A percentile compares a stretch with the other conserved stretches of the same genome.
These are phyloP conservation scores for Corinectria fuckeliana DNA, from an alignment of 2,329 filamentous ascomycete genomes.

Conservation along the genomic window DNA sequence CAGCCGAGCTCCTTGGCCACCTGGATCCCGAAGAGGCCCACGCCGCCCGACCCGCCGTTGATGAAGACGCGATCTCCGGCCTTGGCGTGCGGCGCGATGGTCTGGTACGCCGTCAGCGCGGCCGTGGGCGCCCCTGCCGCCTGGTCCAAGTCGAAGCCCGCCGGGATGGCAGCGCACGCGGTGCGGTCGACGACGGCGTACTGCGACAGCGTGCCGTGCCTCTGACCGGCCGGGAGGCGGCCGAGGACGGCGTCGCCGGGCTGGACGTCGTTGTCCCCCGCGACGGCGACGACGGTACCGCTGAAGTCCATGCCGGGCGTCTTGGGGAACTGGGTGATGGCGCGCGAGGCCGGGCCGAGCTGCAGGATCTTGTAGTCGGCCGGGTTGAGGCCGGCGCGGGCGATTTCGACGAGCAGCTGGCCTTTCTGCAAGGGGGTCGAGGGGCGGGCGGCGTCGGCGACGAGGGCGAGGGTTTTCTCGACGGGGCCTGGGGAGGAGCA, in stretches of 20 bases:
- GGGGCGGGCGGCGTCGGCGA: conserved; percentile 26
- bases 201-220: conserved; percentile 52
- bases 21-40: conserved; percentile 67
- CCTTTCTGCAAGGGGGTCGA: conserved; percentile 30
- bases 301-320: conserved; percentile 58
- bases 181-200: conserved; percentile 46
- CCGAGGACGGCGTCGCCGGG: conserved; percentile 54
- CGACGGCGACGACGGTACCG: conserved; percentile 52
- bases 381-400: conserved; percentile 53
- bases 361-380: conserved; percentile 58
- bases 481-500: conserved; percentile 35
- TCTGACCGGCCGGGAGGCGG: conserved; percentile 35
- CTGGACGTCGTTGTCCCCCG: conserved; percentile 38
- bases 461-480: conserved; percentile 32
- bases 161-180: conserved; percentile 47
- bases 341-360: conserved; percentile 46
- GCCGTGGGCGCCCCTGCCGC: conserved; percentile 53
- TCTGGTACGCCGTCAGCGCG: conserved; percentile 56
- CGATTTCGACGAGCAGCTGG: conserved; percentile 52
- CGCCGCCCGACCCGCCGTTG: conserved; percentile 70
- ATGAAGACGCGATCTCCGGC: conserved; percentile 66
- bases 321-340: conserved; percentile 45
- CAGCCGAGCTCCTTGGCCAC: conserved; percentile 68
- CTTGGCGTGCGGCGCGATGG: conserved; percentile 54
- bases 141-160: conserved; percentile 47